Percentiles rank a stretch among this genome's conserved stretches.
Conservation (phyloP, 345 rosid genomes). For the Anastatica hierochuntica region DNA sequence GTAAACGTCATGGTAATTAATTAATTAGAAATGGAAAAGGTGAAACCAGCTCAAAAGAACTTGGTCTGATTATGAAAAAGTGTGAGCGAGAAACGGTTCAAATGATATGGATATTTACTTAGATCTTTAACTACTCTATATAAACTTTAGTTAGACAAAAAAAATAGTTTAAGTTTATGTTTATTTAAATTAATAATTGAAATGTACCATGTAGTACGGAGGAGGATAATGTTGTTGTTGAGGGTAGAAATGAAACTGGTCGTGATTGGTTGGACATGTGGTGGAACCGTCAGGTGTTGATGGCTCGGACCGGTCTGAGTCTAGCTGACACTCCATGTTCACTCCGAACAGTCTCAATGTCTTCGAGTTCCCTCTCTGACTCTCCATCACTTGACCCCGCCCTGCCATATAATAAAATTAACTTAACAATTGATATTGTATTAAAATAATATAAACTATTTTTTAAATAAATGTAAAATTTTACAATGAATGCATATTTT, state of each 20-base stretch:
- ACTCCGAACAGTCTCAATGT: constrained; percentile 79
- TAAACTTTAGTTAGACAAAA: neutral
- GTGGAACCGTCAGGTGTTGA: constrained; percentile 53
- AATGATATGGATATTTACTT: constrained; percentile 1
- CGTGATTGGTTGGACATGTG: constrained; percentile 25
- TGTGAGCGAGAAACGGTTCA: too few relatives aligned
- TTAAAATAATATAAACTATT: too few relatives aligned
- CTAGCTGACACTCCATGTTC: constrained; percentile 74
- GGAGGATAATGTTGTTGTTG: constrained; percentile 28
- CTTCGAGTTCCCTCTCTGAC: constrained; percentile 43
- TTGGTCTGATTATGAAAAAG: too few relatives aligned
- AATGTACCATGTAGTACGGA: constrained; percentile 42
- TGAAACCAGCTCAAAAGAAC: constrained; percentile 5
- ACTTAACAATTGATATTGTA: neutral
- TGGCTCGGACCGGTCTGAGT: constrained; percentile 44
- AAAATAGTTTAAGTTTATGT: neutral
- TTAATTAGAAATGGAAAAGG: too few relatives aligned
- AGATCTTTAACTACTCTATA: neutral
- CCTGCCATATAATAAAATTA: constrained; percentile 18
- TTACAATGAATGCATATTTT: too few relatives aligned
- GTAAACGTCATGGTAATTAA: too few relatives aligned
- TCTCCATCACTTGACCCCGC: constrained; percentile 30
- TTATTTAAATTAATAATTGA: neutral
- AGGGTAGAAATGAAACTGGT: constrained; percentile 25
- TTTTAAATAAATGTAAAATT: too few relatives aligned